Base-by-base conservation (phyloP, 352 stramenopile species). In the Phytophthora brassicae region DNA sequence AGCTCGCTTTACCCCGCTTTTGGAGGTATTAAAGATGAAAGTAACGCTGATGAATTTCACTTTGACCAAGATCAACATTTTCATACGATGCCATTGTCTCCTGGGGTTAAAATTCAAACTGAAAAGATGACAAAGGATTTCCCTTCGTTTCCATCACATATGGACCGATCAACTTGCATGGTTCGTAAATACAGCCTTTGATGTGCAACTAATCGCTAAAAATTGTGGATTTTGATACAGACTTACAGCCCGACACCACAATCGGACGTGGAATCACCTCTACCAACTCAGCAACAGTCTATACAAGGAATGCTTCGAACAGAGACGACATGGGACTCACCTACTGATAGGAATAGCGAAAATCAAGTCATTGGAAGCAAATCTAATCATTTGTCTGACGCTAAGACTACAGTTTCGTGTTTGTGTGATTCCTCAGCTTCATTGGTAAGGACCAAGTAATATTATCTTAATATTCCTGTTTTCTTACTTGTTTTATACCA, bases 111-210 rank as follows among this genome's bases (percentile, higher is more conserved):
- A 52, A 20, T 77, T 3, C 69, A 58, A 49, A 31, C 55, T 4
- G 69, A 65, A 17, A 53, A 67, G 3, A 46, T 64, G 35, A 60
- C 53, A 8, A 72, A 62, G 0, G 65, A 77, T 7, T 39, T 74
- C 20, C 65, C 65, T 45, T 11, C 44, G 3, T 77, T 77, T 44
- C 31, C 48, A 14, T 61, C 65, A 3, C 47, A 42, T 13, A 77
- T 77, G 69, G 44, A 57, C 31, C 60, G 61, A 46, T 74, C 65
- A 0, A 67, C 69, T n/a, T 77, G 74, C 24, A 46, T 48, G 38
- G 69, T 77, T 64, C 62, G 69, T 55, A 0, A n/a, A 33, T 39
- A 6, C 5, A 14, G 11, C 11, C 51, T 24, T 44, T 23, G 13
- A 24, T 23, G 19, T 49, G 8, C 23, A 24, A 11, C 11, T 33